Conservation (phyloP, 257 asterid species). For the Anisodus acutangulus region DNA sequence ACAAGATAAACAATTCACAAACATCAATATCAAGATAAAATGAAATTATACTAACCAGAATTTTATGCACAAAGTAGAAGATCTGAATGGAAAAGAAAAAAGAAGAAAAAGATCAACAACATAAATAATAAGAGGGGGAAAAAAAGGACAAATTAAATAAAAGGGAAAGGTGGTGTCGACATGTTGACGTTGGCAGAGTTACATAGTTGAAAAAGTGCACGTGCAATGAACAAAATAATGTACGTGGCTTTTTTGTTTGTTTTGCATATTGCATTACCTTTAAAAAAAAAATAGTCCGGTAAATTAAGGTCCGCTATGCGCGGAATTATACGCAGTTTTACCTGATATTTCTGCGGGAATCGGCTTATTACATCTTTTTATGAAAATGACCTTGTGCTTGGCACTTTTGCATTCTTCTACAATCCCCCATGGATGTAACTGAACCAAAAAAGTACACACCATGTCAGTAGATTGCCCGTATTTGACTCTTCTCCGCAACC, state of each 20-base stretch:
- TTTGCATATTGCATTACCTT: not conserved
- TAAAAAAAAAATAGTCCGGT: no score
- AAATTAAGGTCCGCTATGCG: no score
- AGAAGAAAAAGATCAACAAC: not conserved
- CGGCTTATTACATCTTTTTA: no score
- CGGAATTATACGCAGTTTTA: no score
- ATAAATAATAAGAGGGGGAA: not conserved
- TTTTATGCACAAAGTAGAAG: not conserved
- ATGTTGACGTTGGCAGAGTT: not conserved
- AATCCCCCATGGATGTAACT: not conserved
- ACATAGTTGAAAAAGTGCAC: constrained; percentile 6
- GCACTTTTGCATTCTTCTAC: not conserved
- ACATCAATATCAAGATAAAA: not conserved
- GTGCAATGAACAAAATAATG: constrained; percentile 4
- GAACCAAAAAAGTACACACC: not conserved
- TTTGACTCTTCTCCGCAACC: not conserved
- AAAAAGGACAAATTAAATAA: not conserved
- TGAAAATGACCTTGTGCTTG: not conserved
- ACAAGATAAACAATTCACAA: not conserved
- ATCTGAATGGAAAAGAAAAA: not conserved
- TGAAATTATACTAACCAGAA: not conserved
- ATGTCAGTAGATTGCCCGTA: not conserved
- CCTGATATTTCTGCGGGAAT: no score
- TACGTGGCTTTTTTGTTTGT: constrained; percentile 2
- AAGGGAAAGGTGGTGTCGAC: constrained; percentile 18